Evolutionary conservation across 768 basidiomycete genomes (phyloP).

Genomic region (Crucibulum laeve): DNA sequence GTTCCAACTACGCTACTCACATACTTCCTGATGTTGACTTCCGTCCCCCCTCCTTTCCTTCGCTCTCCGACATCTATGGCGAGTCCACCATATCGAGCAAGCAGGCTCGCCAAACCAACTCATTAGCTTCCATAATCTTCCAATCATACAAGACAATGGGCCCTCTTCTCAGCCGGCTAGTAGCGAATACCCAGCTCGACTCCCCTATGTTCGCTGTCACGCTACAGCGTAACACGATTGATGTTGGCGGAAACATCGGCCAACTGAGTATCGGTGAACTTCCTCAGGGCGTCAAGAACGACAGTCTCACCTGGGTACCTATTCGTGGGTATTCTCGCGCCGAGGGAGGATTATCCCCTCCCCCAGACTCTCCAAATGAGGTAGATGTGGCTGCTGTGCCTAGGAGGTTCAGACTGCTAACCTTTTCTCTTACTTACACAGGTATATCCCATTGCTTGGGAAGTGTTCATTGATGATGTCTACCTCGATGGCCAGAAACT

Average conservation of each 20-base stretch:
- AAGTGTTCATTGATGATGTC: constrained; percentile 66
- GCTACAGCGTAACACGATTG: constrained; percentile 64
- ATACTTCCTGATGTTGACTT: constrained; percentile 17
- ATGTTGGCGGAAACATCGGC: constrained; percentile 67
- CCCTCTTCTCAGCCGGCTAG: constrained; percentile 44
- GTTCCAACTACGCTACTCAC: constrained; percentile 19
- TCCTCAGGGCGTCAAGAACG: constrained; percentile 41
- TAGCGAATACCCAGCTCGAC: constrained; percentile 27
- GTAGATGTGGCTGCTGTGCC: constrained; percentile 22
- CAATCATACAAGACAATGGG: constrained; percentile 36
- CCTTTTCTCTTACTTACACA: constrained; percentile 20
- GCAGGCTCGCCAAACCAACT: constrained; percentile 10
- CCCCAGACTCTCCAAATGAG: constrained; percentile 56
- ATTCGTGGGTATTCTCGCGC: constrained; percentile 48
- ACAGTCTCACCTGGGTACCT: constrained; percentile 61
- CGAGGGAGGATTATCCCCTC: constrained; percentile 52
- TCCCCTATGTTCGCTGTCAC: constrained; percentile 52
- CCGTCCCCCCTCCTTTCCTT: constrained; percentile 22
- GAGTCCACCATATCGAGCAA: background rate
- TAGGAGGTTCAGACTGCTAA: background rate
- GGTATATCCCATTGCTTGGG: constrained; percentile 68
- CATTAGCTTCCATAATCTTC: constrained; percentile 15
- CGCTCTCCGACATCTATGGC: constrained; percentile 11
- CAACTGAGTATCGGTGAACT: constrained; percentile 63
- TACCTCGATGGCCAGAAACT: constrained; percentile 63